A percentile compares a stretch with the other conserved stretches of the same genome.
These are phyloP conservation scores for Monosporascus sp. DNA, from an alignment of 2,329 filamentous ascomycete genomes.

Conservation along the genomic window DNA sequence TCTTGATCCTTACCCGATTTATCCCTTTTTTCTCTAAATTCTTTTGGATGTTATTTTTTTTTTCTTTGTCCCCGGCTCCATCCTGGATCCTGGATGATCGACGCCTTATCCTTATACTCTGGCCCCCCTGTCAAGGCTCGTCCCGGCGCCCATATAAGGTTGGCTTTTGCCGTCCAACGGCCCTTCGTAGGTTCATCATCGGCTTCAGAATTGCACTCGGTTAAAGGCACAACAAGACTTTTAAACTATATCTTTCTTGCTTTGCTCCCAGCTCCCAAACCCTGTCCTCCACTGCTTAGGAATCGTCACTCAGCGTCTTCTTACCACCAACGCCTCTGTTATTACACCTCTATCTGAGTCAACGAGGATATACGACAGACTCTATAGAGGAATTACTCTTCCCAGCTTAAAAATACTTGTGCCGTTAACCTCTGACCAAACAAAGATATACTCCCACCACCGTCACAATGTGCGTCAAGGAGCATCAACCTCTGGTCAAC, in stretches of 20 bases:
- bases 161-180: not conserved
- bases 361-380: not conserved
- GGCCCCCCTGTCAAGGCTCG: not conserved
- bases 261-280: not conserved
- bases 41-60: not conserved
- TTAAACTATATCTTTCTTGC: not conserved
- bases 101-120: not conserved
- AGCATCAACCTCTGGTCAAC: constrained; percentile 40
- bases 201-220: not conserved
- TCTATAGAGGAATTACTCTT: not conserved
- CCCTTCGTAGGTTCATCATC: not conserved
- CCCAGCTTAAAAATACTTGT: no score
- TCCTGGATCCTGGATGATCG: not conserved
- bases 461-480: constrained; percentile 37
- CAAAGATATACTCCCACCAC: constrained; percentile 1
- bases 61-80: not conserved
- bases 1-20: not conserved
- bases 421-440: no score
- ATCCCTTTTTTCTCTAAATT: not conserved
- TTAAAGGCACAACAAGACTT: not conserved
- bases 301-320: no score
- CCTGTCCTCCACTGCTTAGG: no score
- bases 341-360: not conserved
- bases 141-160: not conserved
- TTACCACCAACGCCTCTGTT: no score